These are phyloP conservation scores for Microcyclospora pomicola DNA, from an alignment of 2,329 filamentous ascomycete species.

Conservation along the genomic window DNA sequence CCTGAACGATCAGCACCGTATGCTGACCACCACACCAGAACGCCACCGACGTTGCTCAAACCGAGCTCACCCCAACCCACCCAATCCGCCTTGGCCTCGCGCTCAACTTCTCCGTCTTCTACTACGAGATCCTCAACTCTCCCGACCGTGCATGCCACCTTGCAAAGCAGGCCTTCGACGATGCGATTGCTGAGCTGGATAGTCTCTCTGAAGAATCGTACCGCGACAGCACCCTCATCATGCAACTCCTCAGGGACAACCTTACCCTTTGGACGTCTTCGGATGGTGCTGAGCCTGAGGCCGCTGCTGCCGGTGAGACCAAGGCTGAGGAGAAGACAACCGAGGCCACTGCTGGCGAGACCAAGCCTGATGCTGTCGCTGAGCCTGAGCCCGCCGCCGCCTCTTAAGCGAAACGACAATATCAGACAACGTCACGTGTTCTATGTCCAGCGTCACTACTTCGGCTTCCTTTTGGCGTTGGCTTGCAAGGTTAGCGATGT, in stretches of 20 bases:
- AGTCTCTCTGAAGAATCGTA: conserved; percentile 96
- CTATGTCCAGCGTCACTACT: no score
- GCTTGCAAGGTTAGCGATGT: no score
- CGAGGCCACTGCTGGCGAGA: conserved; percentile 30
- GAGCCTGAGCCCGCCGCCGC: conserved; percentile 14
- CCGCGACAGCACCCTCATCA: conserved; percentile 97
- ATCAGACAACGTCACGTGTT: neutral
- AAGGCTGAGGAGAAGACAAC: conserved; percentile 37
- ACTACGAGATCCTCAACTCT: conserved; percentile 98
- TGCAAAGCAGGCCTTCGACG: conserved; percentile 97
- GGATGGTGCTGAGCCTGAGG: conserved; percentile 67
- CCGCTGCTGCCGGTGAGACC: conserved; percentile 33
- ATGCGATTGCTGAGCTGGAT: conserved; percentile 97
- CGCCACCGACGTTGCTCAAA: conserved; percentile 95
- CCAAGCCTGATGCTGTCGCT: conserved; percentile 34
- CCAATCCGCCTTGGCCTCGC: conserved; percentile 95
- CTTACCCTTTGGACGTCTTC: conserved; percentile 96
- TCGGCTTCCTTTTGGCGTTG: no score
- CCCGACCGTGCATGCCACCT: conserved; percentile 95
- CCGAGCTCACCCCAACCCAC: conserved; percentile 91
- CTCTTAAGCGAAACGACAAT: conserved; percentile 6
- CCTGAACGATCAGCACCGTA: conserved; percentile 11
- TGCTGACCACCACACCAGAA: conserved; percentile 42
- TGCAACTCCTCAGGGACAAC: conserved; percentile 98
- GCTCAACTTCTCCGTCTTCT: conserved; percentile 98